These are phyloP conservation scores for Eleusine indica DNA, from an alignment of 176 grass and related monocot genomes.

Conservation along the genomic window DNA sequence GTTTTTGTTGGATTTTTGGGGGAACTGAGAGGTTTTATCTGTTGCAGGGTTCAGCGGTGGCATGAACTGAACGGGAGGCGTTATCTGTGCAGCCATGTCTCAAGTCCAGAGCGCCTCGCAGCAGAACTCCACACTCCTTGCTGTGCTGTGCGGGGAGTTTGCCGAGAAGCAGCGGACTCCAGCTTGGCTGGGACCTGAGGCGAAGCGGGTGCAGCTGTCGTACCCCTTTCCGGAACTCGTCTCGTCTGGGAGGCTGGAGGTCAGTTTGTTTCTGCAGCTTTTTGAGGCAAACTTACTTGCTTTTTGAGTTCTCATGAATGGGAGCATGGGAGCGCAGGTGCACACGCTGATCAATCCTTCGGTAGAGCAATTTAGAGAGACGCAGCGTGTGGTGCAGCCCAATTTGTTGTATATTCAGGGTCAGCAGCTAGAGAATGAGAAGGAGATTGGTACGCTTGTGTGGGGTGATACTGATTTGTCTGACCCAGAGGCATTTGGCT, in stretches of 20 bases:
- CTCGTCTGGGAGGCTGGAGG: slow-evolving; percentile 57
- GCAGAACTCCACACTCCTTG: slow-evolving; percentile 47
- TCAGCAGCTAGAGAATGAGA: slow-evolving; percentile 58
- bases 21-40: background rate
- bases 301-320: slow-evolving; percentile 4
- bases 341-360: slow-evolving; percentile 67
- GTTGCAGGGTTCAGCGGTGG: slow-evolving; percentile 29
- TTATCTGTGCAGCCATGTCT: slow-evolving; percentile 42
- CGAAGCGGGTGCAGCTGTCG: slow-evolving; percentile 13
- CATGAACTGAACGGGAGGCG: slow-evolving; percentile 2
- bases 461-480: slow-evolving; percentile 61
- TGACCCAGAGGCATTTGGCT: slow-evolving; percentile 48
- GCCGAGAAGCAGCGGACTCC: slow-evolving; percentile 18
- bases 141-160: slow-evolving; percentile 54
- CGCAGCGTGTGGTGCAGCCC: slow-evolving; percentile 49
- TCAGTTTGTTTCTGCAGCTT: slow-evolving; percentile 31
- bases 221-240: slow-evolving; percentile 62
- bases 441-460: slow-evolving; percentile 68
- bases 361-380: slow-evolving; percentile 52
- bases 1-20: background rate
- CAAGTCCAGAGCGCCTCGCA: slow-evolving; percentile 31
- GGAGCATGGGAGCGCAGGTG: slow-evolving; percentile 48
- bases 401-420: slow-evolving; percentile 65
- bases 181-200: background rate
- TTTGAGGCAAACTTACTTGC: background rate